Percentiles rank a stretch among this genome's conserved stretches.
phyloP scores from a whole-genome alignment of 2,329 filamentous ascomycete species.

The Diaporthe destruens region DNA sequence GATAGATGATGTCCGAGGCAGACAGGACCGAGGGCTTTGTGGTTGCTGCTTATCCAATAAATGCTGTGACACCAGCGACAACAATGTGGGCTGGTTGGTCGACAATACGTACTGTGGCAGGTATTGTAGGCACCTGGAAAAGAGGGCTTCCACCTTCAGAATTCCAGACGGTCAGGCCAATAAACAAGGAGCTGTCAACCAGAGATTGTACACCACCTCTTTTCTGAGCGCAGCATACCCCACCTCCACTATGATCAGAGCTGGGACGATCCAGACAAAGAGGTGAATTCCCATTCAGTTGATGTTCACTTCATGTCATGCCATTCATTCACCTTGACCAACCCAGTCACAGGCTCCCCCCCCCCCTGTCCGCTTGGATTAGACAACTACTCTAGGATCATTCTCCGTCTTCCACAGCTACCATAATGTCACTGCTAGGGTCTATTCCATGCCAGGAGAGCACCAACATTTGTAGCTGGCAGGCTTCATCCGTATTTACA shows the following conservation, averaged over 20 bases:
- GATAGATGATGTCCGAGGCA: background rate
- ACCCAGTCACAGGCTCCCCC: background rate
- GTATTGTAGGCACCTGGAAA: slow-evolving; percentile 7
- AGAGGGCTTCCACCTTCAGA: slow-evolving; percentile 8
- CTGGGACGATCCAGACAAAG: background rate
- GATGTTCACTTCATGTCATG: too few relatives aligned
- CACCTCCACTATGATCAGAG: background rate
- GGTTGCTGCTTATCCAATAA: slow-evolving; percentile 10
- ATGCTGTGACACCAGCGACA: slow-evolving; percentile 24
- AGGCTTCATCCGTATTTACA: background rate
- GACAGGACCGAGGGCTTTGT: background rate
- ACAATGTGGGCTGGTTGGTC: background rate
- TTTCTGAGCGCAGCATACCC: background rate
- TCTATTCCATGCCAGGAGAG: background rate
- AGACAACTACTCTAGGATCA: background rate
- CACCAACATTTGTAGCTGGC: background rate
- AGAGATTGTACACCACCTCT: background rate
- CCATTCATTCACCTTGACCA: background rate
- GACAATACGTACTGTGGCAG: background rate
- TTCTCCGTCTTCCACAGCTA: background rate
- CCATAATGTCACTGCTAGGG: background rate
- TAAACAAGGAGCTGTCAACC: background rate
- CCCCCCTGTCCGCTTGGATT: background rate
- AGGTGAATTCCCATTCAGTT: background rate
- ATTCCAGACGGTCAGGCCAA: slow-evolving; percentile 1